A percentile compares a stretch with the other conserved stretches of the same genome.
phyloP scores from a whole-genome alignment of 2,329 filamentous ascomycete genomes.

The Epichloe uncinata region DNA sequence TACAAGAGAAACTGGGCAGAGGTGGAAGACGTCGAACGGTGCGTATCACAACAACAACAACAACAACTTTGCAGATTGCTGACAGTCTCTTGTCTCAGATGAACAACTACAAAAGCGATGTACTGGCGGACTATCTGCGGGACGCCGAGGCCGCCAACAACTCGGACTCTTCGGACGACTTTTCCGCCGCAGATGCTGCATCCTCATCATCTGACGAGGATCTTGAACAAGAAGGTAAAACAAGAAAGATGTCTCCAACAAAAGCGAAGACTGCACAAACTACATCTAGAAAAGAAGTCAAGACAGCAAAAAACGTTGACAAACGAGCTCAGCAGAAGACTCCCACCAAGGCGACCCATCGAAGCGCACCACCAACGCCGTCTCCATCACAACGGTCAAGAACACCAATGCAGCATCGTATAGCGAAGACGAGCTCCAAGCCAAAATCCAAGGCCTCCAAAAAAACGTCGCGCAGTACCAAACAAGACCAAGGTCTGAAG shows the following conservation, averaged over 20 bases:
- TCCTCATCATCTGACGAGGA: conserved; percentile 18
- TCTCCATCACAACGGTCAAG: not conserved
- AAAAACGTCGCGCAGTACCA: not conserved
- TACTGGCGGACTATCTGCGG: conserved; percentile 9
- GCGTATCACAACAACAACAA: conserved; percentile 6
- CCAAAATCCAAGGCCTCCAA: not conserved
- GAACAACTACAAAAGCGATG: conserved; percentile 22
- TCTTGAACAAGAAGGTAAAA: conserved; percentile 22
- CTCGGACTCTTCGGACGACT: conserved; percentile 22
- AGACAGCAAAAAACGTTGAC: conserved; percentile 20
- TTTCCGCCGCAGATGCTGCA: conserved; percentile 16
- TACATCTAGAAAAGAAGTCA: conserved; percentile 14
- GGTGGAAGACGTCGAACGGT: conserved; percentile 58
- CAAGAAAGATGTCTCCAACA: conserved; percentile 13
- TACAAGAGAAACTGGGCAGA: conserved; percentile 66
- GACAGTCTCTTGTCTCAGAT: conserved; percentile 10
- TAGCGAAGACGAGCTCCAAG: not conserved
- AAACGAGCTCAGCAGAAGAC: conserved; percentile 8
- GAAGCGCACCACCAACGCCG: not conserved
- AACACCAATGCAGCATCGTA: not conserved
- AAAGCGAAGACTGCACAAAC: conserved; percentile 12
- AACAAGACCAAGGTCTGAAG: not conserved
- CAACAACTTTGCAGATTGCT: not conserved
- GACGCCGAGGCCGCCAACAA: conserved; percentile 16
- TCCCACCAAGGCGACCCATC: not conserved